Percentiles rank a stretch among this genome's conserved stretches.
Conservation (phyloP, 1,139 yeast species). For the Casaregolazyma suthepensis region DNA sequence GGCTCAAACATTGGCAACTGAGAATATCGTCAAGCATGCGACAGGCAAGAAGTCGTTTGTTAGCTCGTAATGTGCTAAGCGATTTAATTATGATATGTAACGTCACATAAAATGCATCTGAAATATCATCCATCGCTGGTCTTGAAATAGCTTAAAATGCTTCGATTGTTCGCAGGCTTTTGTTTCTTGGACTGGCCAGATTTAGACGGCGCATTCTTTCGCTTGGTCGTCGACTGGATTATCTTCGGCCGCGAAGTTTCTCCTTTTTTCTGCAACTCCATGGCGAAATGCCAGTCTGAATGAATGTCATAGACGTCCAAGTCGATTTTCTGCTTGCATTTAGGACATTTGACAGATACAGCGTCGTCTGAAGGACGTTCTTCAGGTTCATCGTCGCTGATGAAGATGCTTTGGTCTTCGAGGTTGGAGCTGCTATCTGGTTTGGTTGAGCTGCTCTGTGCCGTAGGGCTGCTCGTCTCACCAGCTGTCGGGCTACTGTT, state of each 20-base stretch:
- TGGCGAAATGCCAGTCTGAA: constrained; percentile 38
- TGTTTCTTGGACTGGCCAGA: constrained; percentile 4
- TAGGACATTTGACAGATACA: constrained; percentile 21
- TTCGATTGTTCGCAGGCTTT: constrained; percentile 16
- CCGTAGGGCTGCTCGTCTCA: too few species aligned
- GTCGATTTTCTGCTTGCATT: constrained; percentile 23
- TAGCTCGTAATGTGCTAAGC: constrained; percentile 11
- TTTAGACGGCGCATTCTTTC: neutral
- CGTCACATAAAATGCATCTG: constrained; percentile 2
- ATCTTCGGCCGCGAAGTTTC: constrained; percentile 16
- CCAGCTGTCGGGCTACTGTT: neutral
- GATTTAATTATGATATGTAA: neutral
- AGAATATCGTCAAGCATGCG: constrained; percentile 34
- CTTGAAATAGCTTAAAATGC: constrained; percentile 18
- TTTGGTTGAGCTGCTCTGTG: neutral
- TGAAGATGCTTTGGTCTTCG: neutral
- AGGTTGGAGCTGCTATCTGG: too few species aligned
- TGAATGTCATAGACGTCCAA: constrained; percentile 29
- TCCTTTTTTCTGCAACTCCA: constrained; percentile 39
- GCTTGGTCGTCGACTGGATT: neutral
- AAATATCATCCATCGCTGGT: neutral
- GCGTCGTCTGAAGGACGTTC: constrained; percentile 8
- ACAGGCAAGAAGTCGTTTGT: constrained; percentile 17
- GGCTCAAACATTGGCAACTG: constrained; percentile 60
- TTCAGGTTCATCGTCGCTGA: constrained; percentile 7